phyloP scores from a whole-genome alignment of 1,139 yeast species.

The Dujonia santamariae region DNA sequence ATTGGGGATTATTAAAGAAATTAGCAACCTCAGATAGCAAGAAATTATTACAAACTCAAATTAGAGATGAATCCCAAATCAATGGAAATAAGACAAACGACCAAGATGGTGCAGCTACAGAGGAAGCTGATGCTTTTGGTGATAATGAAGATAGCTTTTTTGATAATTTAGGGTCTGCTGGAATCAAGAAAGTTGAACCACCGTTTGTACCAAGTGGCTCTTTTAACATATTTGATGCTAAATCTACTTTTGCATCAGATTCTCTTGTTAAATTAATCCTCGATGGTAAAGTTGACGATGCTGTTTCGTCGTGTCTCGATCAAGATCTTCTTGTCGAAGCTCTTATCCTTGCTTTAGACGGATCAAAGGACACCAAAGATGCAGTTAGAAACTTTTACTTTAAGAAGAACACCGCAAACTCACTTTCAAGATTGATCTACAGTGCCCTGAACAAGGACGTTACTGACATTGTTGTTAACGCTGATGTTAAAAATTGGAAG shows the following conservation, averaged over 20 bases:
- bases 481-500: constrained; percentile 79
- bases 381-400: constrained; percentile 75
- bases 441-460: constrained; percentile 60
- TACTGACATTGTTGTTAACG: constrained; percentile 73
- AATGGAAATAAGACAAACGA: constrained; percentile 22
- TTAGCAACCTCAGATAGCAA: constrained; percentile 51
- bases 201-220: constrained; percentile 43
- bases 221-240: constrained; percentile 38
- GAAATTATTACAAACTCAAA: constrained; percentile 26
- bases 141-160: constrained; percentile 46
- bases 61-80: constrained; percentile 18
- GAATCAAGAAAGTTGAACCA: constrained; percentile 16
- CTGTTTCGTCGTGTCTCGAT: constrained; percentile 66
- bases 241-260: constrained; percentile 17
- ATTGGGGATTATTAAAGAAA: constrained; percentile 73
- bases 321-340: constrained; percentile 74
- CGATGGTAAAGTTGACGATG: constrained; percentile 61
- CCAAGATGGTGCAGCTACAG: constrained; percentile 8
- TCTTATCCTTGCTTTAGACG: constrained; percentile 72
- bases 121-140: constrained; percentile 15
- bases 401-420: constrained; percentile 49
- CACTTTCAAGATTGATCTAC: constrained; percentile 72
- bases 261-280: constrained; percentile 58
- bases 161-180: constrained; percentile 36
- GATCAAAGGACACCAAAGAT: constrained; percentile 57